Base-by-base conservation (phyloP, 2,329 filamentous ascomycete genomes). In the Colletotrichum shisoi region DNA sequence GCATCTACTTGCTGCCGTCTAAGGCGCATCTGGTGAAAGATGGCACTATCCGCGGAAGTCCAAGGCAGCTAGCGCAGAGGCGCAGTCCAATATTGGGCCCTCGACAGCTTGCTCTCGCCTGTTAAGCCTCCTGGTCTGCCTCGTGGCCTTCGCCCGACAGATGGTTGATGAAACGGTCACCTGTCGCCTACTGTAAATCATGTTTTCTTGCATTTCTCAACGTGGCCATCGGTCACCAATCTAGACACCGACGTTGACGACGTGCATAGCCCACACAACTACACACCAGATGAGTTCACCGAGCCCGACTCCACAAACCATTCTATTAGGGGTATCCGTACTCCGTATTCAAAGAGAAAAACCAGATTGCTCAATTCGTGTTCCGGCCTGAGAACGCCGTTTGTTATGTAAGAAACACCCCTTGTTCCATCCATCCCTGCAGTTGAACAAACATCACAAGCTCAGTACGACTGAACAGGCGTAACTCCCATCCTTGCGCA, bases 11-110 rank as follows among this genome's bases (percentile, higher is more conserved):
- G 12, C 11, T 57, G n/a, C 46, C 9, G 19, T 9, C 9, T 24
- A 49, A 49, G 57, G 57, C 49, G 31, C 34, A 46, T 54, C 42
- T 37, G 49, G 15, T 52, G 40, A n/a, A 21, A 49, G 44, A 21
- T 49, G 61, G 27, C 52, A 46, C 13, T 39, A 21, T 19, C 2
- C 24, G n/a, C 17, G 24, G 24, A 24, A 51, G 46, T 51, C 27
- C 21, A 12, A 9, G 34, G 31, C 21, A 31, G 40, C 53, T 57
- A 63, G 52, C 56, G 65, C 27, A 42, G 61, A 56, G 65, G 65
- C 65, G 61, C 61, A 68, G 65, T 31, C 19, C 40, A 54, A 51
- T 51, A 59, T 44, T 63, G 39, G 44, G 15, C 31, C 56, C 52
- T 13, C 31, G 13, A 49, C 27, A 21, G 19, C 39, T 46, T 57